A percentile compares a stretch with the other conserved stretches of the same genome.
These are phyloP conservation scores for Aspergillus sp. DNA, from an alignment of 2,329 filamentous ascomycete species.

Conservation along the genomic window DNA sequence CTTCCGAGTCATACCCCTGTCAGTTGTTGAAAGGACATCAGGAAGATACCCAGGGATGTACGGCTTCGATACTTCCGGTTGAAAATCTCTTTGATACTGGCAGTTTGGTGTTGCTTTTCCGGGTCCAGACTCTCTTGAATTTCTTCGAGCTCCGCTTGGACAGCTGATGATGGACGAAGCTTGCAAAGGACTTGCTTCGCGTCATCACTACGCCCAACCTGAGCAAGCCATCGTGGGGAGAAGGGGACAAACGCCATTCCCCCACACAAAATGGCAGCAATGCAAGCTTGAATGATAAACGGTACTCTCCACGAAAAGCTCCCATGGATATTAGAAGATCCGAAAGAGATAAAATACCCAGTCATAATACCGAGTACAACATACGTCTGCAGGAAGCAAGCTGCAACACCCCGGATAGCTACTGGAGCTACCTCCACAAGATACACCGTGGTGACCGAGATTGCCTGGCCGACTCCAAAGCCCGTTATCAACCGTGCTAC, in stretches of 20 bases:
- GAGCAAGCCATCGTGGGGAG: slow-evolving; percentile 16
- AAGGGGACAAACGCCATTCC: slow-evolving; percentile 13
- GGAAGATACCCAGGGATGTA: slow-evolving; percentile 12
- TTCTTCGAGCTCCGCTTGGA: slow-evolving; percentile 15
- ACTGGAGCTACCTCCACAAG: slow-evolving; percentile 16
- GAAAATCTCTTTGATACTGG: slow-evolving; percentile 15
- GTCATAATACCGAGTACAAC: slow-evolving; percentile 16
- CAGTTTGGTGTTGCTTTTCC: slow-evolving; percentile 8
- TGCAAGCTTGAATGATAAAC: slow-evolving; percentile 12
- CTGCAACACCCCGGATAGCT: slow-evolving; percentile 12
- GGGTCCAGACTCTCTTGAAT: slow-evolving; percentile 21
- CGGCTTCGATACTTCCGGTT: slow-evolving; percentile 14
- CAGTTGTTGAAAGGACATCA: slow-evolving; percentile 18
- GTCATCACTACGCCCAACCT: slow-evolving; percentile 8
- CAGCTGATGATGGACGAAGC: not conserved
- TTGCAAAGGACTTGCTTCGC: slow-evolving; percentile 5
- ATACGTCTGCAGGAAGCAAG: slow-evolving; percentile 15
- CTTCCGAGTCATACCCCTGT: slow-evolving; percentile 9
- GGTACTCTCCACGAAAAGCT: slow-evolving; percentile 12
- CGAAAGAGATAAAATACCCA: slow-evolving; percentile 15
- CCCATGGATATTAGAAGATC: slow-evolving; percentile 8
- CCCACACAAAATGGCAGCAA: slow-evolving; percentile 1
- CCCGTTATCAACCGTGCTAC: slow-evolving; percentile 15
- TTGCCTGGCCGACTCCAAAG: slow-evolving; percentile 13
- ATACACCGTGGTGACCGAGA: slow-evolving; percentile 17